Conservation (phyloP, 352 stramenopile species). For the Discostella stelligera region DNA sequence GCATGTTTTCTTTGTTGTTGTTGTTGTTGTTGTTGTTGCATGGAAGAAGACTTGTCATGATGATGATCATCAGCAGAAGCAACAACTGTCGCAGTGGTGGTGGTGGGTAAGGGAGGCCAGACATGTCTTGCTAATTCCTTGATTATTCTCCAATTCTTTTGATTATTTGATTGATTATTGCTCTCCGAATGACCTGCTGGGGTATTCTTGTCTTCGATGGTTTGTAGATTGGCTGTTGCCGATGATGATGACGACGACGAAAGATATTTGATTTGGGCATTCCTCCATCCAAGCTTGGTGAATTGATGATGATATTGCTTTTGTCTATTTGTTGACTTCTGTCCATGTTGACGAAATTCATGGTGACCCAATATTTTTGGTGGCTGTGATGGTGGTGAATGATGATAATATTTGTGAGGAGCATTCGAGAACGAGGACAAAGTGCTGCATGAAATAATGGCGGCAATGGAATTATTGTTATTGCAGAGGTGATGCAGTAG, state of each 20-base stretch:
- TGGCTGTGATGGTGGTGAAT: not conserved
- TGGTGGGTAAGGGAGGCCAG: slow-evolving; percentile 45
- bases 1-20: slow-evolving; percentile 36
- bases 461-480: not conserved
- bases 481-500: not conserved
- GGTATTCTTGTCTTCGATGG: not conserved
- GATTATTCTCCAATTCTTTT: slow-evolving; percentile 52
- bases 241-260: no score
- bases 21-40: not conserved
- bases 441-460: not conserved
- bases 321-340: no score
- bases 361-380: not conserved
- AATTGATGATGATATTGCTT: no score
- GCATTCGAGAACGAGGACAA: not conserved
- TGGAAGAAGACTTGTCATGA: slow-evolving; percentile 3
- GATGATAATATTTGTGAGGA: not conserved
- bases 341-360: no score
- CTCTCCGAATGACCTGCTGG: not conserved
- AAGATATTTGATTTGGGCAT: no score
- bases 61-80: not conserved
- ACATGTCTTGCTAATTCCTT: slow-evolving; percentile 61
- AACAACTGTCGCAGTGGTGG: not conserved
- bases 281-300: no score
- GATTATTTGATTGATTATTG: not conserved
- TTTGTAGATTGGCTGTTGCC: not conserved